Evolutionary conservation across 2,329 filamentous ascomycete species (phyloP).

Genomic region (Coniochaeta hoffmannii): DNA sequence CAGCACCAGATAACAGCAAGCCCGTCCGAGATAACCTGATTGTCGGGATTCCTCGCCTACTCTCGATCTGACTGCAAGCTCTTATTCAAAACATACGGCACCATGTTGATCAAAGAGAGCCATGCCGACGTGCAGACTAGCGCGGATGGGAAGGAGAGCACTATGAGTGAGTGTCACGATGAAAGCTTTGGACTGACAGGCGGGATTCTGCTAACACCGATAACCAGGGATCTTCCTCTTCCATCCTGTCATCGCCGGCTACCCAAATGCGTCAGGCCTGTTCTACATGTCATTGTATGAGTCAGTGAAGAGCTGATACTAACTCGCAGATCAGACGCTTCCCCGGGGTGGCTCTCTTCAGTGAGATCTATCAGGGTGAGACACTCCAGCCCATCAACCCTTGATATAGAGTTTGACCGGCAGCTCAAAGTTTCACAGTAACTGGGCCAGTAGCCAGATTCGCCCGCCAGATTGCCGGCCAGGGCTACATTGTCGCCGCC

Average conservation of each 20-base stretch:
- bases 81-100: constrained; percentile 1
- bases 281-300: not conserved
- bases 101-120: constrained; percentile 48
- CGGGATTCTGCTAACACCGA: not conserved
- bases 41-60: too few species aligned
- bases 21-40: too few species aligned
- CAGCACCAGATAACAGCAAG: too few species aligned
- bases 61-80: not conserved
- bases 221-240: constrained; percentile 75
- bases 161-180: constrained; percentile 37
- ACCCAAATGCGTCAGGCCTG: constrained; percentile 73
- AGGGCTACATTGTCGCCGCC: constrained; percentile 88
- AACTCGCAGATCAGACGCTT: constrained; percentile 46
- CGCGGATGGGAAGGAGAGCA: constrained; percentile 44
- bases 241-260: constrained; percentile 76
- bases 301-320: not conserved
- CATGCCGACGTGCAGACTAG: constrained; percentile 41
- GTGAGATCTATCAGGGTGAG: constrained; percentile 90
- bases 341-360: constrained; percentile 81
- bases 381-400: not conserved
- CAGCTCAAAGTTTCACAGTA: constrained; percentile 46
- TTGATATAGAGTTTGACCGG: not conserved
- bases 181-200: not conserved
- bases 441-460: constrained; percentile 87
- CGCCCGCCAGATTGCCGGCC: constrained; percentile 82